These are phyloP conservation scores for Fagus crenata DNA, from an alignment of 306 rosid species.

Conservation along the genomic window DNA sequence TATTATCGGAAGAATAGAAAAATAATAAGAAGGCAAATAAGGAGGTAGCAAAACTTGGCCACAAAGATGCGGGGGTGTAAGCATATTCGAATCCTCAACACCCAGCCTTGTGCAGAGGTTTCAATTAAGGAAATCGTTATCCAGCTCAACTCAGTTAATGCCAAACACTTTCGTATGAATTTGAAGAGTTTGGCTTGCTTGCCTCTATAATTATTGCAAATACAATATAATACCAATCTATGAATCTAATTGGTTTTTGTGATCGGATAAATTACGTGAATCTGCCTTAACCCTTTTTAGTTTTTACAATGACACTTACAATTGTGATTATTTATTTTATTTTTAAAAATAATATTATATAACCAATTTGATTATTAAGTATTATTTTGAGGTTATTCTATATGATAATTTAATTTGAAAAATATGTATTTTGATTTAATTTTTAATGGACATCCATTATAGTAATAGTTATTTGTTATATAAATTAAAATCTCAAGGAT, in stretches of 20 bases:
- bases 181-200: neutral
- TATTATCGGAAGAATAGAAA: neutral
- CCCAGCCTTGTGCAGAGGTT: neutral
- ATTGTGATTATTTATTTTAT: no score
- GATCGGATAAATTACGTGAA: neutral
- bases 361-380: no score
- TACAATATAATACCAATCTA: neutral
- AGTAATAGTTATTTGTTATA: no score
- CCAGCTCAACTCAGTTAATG: constrained; percentile 8
- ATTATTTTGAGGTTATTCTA: no score
- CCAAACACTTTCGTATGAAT: neutral
- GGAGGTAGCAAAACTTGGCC: neutral
- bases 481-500: no score
- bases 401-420: no score
- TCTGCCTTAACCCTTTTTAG: no score
- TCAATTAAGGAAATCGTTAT: neutral
- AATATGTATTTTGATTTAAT: no score
- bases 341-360: no score
- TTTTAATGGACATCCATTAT: no score
- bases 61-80: neutral
- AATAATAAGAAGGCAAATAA: neutral
- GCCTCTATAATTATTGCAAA: neutral
- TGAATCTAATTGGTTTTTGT: neutral
- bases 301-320: no score
- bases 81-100: neutral